Conservation (phyloP, 2,329 filamentous ascomycete genomes). For the Penicillium sumatraense region DNA sequence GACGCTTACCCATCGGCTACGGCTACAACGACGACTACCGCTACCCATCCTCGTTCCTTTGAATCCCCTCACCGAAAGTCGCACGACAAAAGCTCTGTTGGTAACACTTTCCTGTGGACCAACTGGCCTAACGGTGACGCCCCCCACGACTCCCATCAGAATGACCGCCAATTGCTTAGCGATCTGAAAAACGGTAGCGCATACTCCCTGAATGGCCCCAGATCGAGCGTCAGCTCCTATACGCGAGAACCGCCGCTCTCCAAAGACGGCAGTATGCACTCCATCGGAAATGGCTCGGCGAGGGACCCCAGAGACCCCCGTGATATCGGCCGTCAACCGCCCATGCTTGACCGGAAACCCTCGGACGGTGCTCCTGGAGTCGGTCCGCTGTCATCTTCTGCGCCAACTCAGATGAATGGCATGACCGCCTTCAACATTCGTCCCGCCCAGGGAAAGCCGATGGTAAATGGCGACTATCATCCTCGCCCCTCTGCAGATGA, state of each 20-base stretch:
- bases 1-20: constrained; percentile 37
- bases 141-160: constrained; percentile 42
- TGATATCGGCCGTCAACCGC: constrained; percentile 34
- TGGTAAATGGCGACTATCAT: constrained; percentile 37
- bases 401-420: constrained; percentile 32
- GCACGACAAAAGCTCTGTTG: constrained; percentile 49
- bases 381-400: constrained; percentile 30
- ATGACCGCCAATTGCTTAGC: constrained; percentile 45
- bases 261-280: constrained; percentile 56
- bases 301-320: constrained; percentile 39
- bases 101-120: constrained; percentile 53
- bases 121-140: constrained; percentile 50
- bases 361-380: constrained; percentile 33
- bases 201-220: constrained; percentile 63
- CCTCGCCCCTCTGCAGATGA: constrained; percentile 38
- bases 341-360: constrained; percentile 35
- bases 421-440: constrained; percentile 23
- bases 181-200: constrained; percentile 59
- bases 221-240: constrained; percentile 50
- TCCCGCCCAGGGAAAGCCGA: constrained; percentile 32
- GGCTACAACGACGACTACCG: constrained; percentile 25
- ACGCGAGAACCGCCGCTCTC: constrained; percentile 46
- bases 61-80: constrained; percentile 48
- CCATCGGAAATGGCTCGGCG: constrained; percentile 40
- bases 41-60: constrained; percentile 41